Evolutionary conservation across 176 grass and related monocot genomes (phyloP), one percentile per base, ranked within the genome.

Genomic region (Aegilops umbellulata): DNA sequence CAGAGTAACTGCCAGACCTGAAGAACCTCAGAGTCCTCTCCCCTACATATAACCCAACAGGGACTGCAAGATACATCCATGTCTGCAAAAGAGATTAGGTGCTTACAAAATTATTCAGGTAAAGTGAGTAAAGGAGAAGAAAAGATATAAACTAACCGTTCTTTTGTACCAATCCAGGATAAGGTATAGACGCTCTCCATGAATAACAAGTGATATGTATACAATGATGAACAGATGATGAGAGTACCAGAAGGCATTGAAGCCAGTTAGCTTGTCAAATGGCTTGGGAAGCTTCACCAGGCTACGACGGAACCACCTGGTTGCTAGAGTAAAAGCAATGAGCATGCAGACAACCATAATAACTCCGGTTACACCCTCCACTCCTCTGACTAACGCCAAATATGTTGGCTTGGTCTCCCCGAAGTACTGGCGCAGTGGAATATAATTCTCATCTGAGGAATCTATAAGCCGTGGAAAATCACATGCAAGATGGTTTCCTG

Each of bases 161-260:
- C 82, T 95, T 58, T 79, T 92, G 74, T 95, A 98, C 96, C 96
- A 98, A 27, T 46, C 26, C 4, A 84, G 90, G 62, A 98, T 90
- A 83, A 98, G 90, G 84, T 89, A 98, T 73, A 98, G 30, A 13
- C 42, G 84, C 81, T 95, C 88, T 67, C 96, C 96, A 72, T 98
- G 96, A 79, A 98, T 81, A 66, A 98, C 41, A 22, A 98, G 90
- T 81, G 94, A 74, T 77, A 95, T 77, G 85, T 98, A 98, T 61
- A 95, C 96, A 78, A 98, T 68, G 23, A 86, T 87, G 61, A 98
- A 93, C 81, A 98, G 74, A 89, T 98, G 96, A 85, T 98, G 96
- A 3, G 96, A 98, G 75, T 98, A 98, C 96, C 96, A 98, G 87
- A 98, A 98, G 42, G 96, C 91, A 69, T 98, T 98, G 91, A 98